Evolutionary conservation across 2,329 filamentous ascomycete species (phyloP).

Genomic region (Penicillium brevicompactum): DNA sequence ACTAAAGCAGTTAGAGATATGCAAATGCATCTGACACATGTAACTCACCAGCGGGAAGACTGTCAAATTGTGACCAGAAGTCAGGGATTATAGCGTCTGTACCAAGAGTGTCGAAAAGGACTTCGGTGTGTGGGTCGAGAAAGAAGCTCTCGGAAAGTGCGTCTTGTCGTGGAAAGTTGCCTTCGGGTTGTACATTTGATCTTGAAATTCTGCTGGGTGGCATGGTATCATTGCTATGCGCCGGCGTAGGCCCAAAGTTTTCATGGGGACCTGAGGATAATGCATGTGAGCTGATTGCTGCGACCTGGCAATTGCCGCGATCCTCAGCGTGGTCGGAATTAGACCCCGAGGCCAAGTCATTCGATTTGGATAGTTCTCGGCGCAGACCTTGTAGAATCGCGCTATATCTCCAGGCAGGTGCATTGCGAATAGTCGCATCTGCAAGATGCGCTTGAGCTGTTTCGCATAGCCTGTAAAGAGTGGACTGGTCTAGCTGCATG

Average conservation of each 20-base stretch:
- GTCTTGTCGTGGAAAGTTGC: not conserved
- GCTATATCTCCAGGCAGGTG: conserved; percentile 24
- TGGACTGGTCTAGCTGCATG: conserved; percentile 10
- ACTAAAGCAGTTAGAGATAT: not conserved
- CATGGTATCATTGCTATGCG: not conserved
- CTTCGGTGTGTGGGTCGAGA: conserved; percentile 18
- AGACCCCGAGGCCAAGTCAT: not conserved
- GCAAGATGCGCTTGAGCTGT: conserved; percentile 19
- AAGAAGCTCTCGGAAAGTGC: not conserved
- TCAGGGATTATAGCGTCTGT: conserved; percentile 24
- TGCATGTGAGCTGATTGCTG: not conserved
- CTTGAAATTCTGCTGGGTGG: not conserved
- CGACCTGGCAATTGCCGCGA: not conserved
- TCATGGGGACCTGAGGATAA: not conserved
- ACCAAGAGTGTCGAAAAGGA: conserved; percentile 20
- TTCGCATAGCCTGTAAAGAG: conserved; percentile 18
- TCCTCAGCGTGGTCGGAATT: not conserved
- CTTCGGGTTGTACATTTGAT: not conserved
- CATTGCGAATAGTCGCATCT: conserved; percentile 20
- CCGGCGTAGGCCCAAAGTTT: not conserved
- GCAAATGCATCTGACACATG: not conserved
- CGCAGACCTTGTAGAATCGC: conserved; percentile 21
- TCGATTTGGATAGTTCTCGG: conserved; percentile 13
- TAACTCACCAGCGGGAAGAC: conserved; percentile 25
- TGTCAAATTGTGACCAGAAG: conserved; percentile 32